Conservation (phyloP, 495 filamentous ascomycete genomes). For the Stereocaulon alpinum region DNA sequence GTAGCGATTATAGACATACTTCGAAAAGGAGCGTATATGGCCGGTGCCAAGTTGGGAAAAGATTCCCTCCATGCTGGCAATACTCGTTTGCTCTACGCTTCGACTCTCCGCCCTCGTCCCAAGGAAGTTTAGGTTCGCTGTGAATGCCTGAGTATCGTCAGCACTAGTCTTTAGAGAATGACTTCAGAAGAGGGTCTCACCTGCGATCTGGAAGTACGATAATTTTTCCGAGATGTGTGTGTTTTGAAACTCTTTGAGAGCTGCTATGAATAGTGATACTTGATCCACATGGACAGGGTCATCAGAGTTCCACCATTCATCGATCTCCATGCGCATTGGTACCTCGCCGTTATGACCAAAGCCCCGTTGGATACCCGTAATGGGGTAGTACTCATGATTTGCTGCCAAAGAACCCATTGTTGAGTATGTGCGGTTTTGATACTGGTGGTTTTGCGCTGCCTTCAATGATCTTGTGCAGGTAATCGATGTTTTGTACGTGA, state of each 20-base stretch:
- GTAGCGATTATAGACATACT: not conserved
- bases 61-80: not conserved
- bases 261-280: slow-evolving; percentile 5
- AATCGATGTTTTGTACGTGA: too few relatives aligned
- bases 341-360: slow-evolving; percentile 9
- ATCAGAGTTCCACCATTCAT: slow-evolving; percentile 13
- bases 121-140: not conserved
- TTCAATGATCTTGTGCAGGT: too few relatives aligned
- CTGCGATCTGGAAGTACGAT: not conserved
- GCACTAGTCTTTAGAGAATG: not conserved
- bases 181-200: not conserved
- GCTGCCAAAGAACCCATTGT: not conserved
- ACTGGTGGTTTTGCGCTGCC: too few relatives aligned
- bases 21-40: slow-evolving; percentile 10
- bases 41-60: slow-evolving; percentile 13
- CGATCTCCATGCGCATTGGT: slow-evolving; percentile 11
- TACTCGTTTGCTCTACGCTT: not conserved
- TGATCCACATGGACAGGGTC: slow-evolving; percentile 7
- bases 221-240: not conserved
- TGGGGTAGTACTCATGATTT: slow-evolving; percentile 4
- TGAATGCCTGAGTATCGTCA: not conserved
- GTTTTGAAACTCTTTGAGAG: slow-evolving; percentile 8
- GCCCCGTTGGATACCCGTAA: slow-evolving; percentile 12
- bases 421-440: not conserved
- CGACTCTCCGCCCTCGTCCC: not conserved